Base-by-base conservation (phyloP, 768 basidiomycete species). In the Tulasnella sp. region DNA sequence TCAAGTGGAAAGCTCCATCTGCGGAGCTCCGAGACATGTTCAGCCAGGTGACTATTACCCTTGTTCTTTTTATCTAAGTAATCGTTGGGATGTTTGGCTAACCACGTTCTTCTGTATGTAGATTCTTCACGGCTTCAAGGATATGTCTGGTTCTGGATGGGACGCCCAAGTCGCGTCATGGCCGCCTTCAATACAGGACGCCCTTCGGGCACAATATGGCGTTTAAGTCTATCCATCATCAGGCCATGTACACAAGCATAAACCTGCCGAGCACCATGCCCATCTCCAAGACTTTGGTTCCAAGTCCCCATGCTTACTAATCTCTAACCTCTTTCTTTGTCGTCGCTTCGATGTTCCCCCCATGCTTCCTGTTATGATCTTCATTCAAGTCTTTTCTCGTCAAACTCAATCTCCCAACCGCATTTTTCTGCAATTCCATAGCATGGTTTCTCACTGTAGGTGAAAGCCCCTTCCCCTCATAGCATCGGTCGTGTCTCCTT, bases 1-100 rank as follows among this genome's bases (percentile, higher is more conserved):
- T 94, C 54, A 80, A 93, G 62, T 99, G 96, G 96, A 88, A 84
- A 58, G 82, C 82, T 60, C 96, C 96, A 0, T 96, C 94, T 0
- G 77, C 82, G 10, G 90, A 95, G 72, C 79, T 99, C 60, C 91
- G 96, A 70, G 76, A 76, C 50, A 97, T 96, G 91, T 99, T 99
- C 82, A 81, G 84, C 69, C 81, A 70, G 38, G 76, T 77, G 52
- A 62, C 74, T 61, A 10, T 21, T 34, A 21, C 44, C 7, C 42
- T 32, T 49, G 10, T 24, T 38, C 26, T 29, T 64, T 8, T 26
- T 29, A 8, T 30, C 42, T 26, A n/a, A 29, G 51, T 51, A 10
- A n/a, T n/a, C n/a, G n/a, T n/a, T n/a, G n/a, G n/a, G n/a, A n/a
- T n/a, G 21, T 27, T n/a, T 52, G 19, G 44, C 23, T n/a, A 19